Evolutionary conservation across 1,284 basidiomycete genomes (phyloP), one percentile per base, ranked within the genome.

Genomic region (Ceratobasidium theobromae): DNA sequence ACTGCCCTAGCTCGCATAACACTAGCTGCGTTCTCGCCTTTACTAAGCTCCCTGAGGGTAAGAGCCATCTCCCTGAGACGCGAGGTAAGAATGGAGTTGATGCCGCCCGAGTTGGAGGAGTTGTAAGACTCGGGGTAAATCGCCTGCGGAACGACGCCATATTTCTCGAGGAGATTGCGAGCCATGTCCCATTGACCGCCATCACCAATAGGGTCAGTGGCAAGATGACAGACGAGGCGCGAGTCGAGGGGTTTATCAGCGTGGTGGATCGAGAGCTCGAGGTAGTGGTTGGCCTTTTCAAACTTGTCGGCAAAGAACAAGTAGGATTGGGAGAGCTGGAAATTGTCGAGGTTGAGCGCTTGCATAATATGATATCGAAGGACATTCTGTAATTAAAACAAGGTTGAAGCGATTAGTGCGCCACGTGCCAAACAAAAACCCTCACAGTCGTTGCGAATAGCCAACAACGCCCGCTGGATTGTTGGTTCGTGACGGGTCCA

Each of bases 131-230:
- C 95, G 18, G 95, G 95, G 77, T 86, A 97, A 45, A 93, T 71
- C 0, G 83, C 69, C 74, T 93, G 89, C 0, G 93, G 93, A 41
- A 96, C 84, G 49, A 93, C 79, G 53, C 94, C 94, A 73, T 95
- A 96, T 58, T 82, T 88, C 79, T 85, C 82, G 27, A 96, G 79
- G 30, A 97, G 77, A 76, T 96, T 96, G 71, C 93, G 89, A 0
- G 86, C 88, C 94, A 97, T 98, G 75, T 97, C 94, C 87, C 89
- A 95, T 76, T 96, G 92, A 6, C 95, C 94, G 48, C 95, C 95
- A 74, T 98, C 95, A 71, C 86, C 88, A 74, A 95, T 87, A 28
- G 93, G 91, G 58, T 89, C 87, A 12, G 78, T 75, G 28, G 90
- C 84, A 55, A 98, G 83, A 78, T 89, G 88, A 52, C 81, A 84